Conservation (phyloP, 805 yeast species). For the Cyberlindnera galapagoensis region DNA sequence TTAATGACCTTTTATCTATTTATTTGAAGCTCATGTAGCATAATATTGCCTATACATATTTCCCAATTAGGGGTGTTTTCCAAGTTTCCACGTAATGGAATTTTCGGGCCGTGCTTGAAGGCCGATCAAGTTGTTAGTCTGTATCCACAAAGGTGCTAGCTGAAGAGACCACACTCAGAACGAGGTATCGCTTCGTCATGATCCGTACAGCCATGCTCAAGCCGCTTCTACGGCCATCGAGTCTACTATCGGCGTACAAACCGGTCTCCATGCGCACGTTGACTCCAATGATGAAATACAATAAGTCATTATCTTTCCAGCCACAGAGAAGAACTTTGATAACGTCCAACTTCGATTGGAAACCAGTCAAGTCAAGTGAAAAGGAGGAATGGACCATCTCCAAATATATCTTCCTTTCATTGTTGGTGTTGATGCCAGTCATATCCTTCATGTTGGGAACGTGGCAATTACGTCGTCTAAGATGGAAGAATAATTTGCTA, state of each 20-base stretch:
- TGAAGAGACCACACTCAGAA: too few species aligned
- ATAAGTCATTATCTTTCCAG: too few species aligned
- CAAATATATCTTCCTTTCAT: constrained; percentile 28
- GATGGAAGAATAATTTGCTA: constrained; percentile 84
- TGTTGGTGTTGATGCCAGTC: constrained; percentile 70
- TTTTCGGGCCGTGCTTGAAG: too few species aligned
- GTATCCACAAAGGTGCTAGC: too few species aligned
- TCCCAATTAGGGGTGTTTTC: too few species aligned
- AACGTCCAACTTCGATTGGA: constrained; percentile 79
- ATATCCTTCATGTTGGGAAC: constrained; percentile 81
- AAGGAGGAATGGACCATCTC: constrained; percentile 25
- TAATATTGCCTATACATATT: not conserved
- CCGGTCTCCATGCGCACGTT: not conserved
- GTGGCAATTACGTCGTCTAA: constrained; percentile 84
- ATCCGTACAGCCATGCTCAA: not conserved
- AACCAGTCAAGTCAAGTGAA: constrained; percentile 53
- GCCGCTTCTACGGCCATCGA: not conserved
- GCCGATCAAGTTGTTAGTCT: too few species aligned
- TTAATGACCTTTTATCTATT: too few species aligned
- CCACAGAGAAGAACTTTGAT: constrained; percentile 36
- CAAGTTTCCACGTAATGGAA: too few species aligned
- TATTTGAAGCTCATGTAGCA: too few species aligned
- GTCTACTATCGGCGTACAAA: not conserved
- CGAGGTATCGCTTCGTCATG: too few species aligned
- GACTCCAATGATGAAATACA: too few species aligned